A percentile compares a stretch with the other conserved stretches of the same genome.
Evolutionary conservation across 768 basidiomycete genomes (phyloP).

Genomic region (Pisolithus microcarpus): DNA sequence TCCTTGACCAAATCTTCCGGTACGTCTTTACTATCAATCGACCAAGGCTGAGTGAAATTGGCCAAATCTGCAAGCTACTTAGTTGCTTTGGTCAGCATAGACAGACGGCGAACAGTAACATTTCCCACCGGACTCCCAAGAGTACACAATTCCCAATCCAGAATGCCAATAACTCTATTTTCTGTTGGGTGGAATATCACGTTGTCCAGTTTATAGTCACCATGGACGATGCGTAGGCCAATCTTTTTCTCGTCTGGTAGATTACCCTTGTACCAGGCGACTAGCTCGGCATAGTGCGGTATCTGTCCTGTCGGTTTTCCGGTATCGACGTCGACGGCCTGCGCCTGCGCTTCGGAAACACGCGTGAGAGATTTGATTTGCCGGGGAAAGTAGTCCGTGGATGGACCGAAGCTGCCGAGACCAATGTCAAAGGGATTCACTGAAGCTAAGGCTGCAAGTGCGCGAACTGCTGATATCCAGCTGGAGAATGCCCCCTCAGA

Average conservation of each 20-base stretch:
- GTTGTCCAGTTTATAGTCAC: constrained; percentile 98
- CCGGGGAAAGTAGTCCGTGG: constrained; percentile 81
- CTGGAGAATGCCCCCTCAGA: constrained; percentile 29
- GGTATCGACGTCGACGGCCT: constrained; percentile 59
- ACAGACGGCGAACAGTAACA: not conserved
- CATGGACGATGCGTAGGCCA: constrained; percentile 86
- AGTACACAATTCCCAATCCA: constrained; percentile 98
- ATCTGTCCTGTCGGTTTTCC: constrained; percentile 57
- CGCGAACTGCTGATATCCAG: constrained; percentile 70
- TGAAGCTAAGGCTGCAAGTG: constrained; percentile 60
- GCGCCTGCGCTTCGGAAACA: constrained; percentile 74
- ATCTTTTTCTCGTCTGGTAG: constrained; percentile 71
- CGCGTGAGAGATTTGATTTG: constrained; percentile 86
- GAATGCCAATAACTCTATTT: constrained; percentile 86
- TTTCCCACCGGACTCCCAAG: constrained; percentile 77
- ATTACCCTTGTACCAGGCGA: constrained; percentile 68
- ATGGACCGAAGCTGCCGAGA: constrained; percentile 62
- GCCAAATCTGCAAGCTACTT: constrained; percentile 77
- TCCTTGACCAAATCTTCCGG: constrained; percentile 18
- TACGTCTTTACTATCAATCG: constrained; percentile 40
- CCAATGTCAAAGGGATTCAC: constrained; percentile 62
- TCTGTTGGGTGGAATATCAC: constrained; percentile 90
- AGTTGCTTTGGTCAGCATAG: not conserved
- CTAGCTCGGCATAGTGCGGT: constrained; percentile 64
- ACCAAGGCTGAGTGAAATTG: constrained; percentile 85